phyloP scores from a whole-genome alignment of 208 protist genomes.

The Perkinsela sp. region DNA sequence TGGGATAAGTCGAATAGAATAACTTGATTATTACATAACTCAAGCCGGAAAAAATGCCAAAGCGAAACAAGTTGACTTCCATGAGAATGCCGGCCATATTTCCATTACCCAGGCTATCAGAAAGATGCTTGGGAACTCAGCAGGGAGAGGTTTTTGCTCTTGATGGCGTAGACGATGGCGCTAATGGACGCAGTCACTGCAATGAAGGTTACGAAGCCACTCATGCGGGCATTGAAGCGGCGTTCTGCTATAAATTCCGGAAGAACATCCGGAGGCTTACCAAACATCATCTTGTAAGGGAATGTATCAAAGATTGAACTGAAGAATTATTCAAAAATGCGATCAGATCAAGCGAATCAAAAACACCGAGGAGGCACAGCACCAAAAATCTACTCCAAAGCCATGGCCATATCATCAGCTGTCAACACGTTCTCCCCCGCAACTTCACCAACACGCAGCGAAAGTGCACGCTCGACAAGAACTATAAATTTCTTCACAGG shows the following conservation, averaged over 20 bases:
- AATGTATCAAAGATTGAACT: no score
- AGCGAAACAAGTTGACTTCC: no score
- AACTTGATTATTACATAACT: no score
- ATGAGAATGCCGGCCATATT: no score
- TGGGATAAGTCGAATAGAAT: no score
- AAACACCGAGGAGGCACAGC: not conserved
- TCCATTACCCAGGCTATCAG: no score
- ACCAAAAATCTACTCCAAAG: not conserved
- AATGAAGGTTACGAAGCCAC: not conserved
- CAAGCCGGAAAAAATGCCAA: no score
- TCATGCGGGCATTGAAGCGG: not conserved
- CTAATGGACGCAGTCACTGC: not conserved
- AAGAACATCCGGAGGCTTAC: not conserved
- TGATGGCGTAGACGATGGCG: not conserved
- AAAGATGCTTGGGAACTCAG: no score
- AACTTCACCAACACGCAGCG: not conserved
- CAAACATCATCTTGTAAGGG: not conserved
- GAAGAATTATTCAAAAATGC: no score
- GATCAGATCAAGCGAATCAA: no score
- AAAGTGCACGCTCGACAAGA: constrained; percentile 2
- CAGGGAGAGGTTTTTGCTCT: no score
- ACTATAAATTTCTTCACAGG: constrained; percentile 7
- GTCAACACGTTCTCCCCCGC: not conserved
- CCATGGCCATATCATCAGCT: not conserved
- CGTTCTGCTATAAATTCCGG: not conserved